Evolutionary conservation across 2,329 filamentous ascomycete species (phyloP).

Genomic region (Neofusicoccum ribis): DNA sequence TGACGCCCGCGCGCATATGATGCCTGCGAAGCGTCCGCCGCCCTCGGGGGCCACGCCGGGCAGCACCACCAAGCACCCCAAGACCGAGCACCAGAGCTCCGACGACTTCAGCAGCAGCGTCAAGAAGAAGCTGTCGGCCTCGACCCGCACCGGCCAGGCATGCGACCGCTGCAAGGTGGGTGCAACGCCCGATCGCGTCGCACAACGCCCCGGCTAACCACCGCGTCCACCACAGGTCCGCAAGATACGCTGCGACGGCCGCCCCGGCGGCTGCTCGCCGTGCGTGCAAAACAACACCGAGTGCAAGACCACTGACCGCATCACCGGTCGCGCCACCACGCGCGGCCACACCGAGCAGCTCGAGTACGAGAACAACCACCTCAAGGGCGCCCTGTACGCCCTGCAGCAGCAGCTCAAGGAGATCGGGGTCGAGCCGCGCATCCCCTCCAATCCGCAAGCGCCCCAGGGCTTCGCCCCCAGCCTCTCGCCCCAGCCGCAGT

Average conservation of each 20-base stretch:
- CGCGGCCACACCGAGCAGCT: constrained; percentile 77
- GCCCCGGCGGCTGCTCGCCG: constrained; percentile 77
- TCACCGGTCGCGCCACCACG: constrained; percentile 76
- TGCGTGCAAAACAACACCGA: constrained; percentile 74
- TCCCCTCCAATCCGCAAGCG: constrained; percentile 29
- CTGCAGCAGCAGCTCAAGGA: constrained; percentile 66
- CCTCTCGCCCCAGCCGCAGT: constrained; percentile 26
- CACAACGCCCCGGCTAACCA: background rate
- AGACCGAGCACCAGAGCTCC: constrained; percentile 31
- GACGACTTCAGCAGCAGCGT: constrained; percentile 39
- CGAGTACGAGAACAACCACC: constrained; percentile 68
- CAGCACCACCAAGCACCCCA: constrained; percentile 32
- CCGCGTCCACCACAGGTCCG: constrained; percentile 57
- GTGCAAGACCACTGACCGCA: constrained; percentile 83
- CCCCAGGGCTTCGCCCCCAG: constrained; percentile 28
- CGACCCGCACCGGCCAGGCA: constrained; percentile 73
- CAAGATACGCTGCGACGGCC: constrained; percentile 84
- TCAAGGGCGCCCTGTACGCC: constrained; percentile 66
- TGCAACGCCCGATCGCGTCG: constrained; percentile 1
- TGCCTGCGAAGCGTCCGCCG: constrained; percentile 20
- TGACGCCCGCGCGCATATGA: constrained; percentile 20
- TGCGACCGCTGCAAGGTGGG: constrained; percentile 85
- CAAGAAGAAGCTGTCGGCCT: constrained; percentile 56
- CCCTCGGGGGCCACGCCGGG: constrained; percentile 8
- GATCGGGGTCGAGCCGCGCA: constrained; percentile 60